Evolutionary conservation across 2,329 filamentous ascomycete species (phyloP).

Genomic region (Corniculantispora saksenae): DNA sequence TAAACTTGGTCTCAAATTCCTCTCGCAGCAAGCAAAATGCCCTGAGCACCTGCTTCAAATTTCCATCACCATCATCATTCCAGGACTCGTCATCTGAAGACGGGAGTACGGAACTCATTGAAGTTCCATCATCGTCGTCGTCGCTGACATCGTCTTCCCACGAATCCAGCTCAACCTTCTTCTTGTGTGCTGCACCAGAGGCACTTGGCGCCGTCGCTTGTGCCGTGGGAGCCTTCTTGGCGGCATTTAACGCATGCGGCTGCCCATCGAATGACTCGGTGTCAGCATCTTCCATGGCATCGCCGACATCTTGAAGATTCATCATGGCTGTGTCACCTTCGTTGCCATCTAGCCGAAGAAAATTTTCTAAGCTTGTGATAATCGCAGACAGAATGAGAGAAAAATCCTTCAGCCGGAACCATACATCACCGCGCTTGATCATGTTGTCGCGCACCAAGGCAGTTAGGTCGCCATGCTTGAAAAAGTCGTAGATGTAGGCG

Average conservation of each 20-base stretch:
- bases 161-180: conserved; percentile 47
- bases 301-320: conserved; percentile 45
- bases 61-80: conserved; percentile 42
- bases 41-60: conserved; percentile 57
- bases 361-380: conserved; percentile 61
- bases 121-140: conserved; percentile 18
- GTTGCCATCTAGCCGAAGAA: conserved; percentile 46
- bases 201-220: not conserved
- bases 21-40: conserved; percentile 59
- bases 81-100: conserved; percentile 11
- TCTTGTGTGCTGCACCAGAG: conserved; percentile 28
- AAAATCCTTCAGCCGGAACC: conserved; percentile 56
- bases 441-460: conserved; percentile 54
- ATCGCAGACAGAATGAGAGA: conserved; percentile 67
- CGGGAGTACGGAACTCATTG: not conserved
- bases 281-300: conserved; percentile 42
- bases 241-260: not conserved
- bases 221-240: not conserved
- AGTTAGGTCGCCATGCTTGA: conserved; percentile 65
- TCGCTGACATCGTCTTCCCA: conserved; percentile 41
- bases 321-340: conserved; percentile 37
- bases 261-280: not conserved
- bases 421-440: conserved; percentile 67
- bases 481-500: conserved; percentile 75
- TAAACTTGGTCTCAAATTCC: conserved; percentile 66